A percentile compares a stretch with the other conserved stretches of the same genome.
phyloP scores from a whole-genome alignment of 179 eudicot species.

The Silene noctiflora region DNA sequence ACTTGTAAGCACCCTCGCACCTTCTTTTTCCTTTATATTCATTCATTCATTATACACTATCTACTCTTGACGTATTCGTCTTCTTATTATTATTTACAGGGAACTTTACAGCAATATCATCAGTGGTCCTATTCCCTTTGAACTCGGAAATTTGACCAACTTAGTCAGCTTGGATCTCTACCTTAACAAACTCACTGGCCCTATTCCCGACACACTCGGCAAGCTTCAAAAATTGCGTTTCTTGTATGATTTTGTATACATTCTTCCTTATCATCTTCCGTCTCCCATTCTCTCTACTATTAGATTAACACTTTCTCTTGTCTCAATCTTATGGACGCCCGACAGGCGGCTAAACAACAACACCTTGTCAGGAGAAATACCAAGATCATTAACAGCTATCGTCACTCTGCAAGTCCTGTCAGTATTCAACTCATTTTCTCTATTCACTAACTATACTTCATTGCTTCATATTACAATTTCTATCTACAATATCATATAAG shows the following conservation, averaged over 20 bases:
- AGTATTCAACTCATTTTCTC: constrained; percentile 30
- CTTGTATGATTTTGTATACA: constrained; percentile 40
- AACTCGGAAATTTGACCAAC: constrained; percentile 61
- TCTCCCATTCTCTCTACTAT: background rate
- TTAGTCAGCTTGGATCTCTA: constrained; percentile 81
- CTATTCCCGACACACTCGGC: constrained; percentile 63
- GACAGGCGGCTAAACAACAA: constrained; percentile 86
- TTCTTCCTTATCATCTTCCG: background rate
- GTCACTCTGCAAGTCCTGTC: constrained; percentile 78
- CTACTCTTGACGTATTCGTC: background rate
- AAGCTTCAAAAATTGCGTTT: constrained; percentile 55
- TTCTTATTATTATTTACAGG: constrained; percentile 38
- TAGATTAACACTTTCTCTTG: constrained; percentile 8
- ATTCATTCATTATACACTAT: too few relatives aligned
- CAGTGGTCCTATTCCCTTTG: constrained; percentile 55
- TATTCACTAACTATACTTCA: background rate
- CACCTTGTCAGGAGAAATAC: constrained; percentile 62
- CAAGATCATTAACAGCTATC: constrained; percentile 53
- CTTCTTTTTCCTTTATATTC: background rate
- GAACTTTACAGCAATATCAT: constrained; percentile 72
- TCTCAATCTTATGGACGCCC: constrained; percentile 31
- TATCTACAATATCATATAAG: background rate
- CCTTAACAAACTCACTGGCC: constrained; percentile 49
- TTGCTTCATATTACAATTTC: background rate
- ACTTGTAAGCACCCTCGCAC: constrained; percentile 35